Conservation (phyloP, 495 filamentous ascomycete species). For the Podospora anserina region DNA sequence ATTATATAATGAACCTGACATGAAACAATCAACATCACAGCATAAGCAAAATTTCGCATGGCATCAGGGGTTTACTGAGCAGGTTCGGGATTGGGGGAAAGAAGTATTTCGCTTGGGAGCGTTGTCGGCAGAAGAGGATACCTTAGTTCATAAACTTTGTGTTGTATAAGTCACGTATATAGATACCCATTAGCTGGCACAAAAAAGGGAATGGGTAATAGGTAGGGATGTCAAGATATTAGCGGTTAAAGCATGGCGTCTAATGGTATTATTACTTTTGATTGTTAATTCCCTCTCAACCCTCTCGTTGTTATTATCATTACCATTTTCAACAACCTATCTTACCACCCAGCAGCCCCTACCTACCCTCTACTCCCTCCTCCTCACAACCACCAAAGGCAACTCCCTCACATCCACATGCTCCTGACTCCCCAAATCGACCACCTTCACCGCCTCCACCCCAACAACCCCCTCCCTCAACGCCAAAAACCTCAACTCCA, state of each 20-base stretch:
- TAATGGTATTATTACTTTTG: not conserved
- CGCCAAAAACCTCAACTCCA: constrained; percentile 75
- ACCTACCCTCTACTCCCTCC: constrained; percentile 1
- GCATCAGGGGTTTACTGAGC: not conserved
- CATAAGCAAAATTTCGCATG: not conserved
- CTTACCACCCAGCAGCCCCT: constrained; percentile 16
- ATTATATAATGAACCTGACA: constrained; percentile 10
- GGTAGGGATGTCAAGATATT: not conserved
- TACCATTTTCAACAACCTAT: not conserved
- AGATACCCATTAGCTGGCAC: not conserved
- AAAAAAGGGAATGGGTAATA: not conserved
- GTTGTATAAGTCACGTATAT: not conserved
- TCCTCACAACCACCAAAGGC: constrained; percentile 62
- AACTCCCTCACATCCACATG: constrained; percentile 78
- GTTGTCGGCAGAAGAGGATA: not conserved
- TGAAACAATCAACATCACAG: constrained; percentile 9
- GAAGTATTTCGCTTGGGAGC: not conserved
- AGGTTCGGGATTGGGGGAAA: not conserved
- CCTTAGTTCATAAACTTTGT: not conserved
- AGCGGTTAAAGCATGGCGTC: not conserved
- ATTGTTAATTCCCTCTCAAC: not conserved
- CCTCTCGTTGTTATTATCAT: not conserved
- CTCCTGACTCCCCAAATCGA: constrained; percentile 79
- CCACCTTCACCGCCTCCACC: constrained; percentile 75
- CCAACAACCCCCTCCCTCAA: constrained; percentile 69